Conservation (phyloP, 306 rosid genomes). For the Dryas drummondii region DNA sequence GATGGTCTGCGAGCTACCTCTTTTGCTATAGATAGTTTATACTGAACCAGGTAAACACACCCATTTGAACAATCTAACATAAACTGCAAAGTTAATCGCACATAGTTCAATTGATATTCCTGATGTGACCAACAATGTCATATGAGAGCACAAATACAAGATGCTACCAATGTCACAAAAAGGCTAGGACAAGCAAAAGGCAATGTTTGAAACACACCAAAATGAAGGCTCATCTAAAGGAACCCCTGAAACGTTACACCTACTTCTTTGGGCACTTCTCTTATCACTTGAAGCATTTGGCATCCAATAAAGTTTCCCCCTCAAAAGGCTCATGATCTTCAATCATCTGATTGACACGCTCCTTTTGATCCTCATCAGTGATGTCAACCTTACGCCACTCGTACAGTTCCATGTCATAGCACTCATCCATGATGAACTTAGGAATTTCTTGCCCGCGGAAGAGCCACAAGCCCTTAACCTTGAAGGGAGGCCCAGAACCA, state of each 20-base stretch:
- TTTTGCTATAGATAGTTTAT: too few species aligned
- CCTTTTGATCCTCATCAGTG: conserved; percentile 65
- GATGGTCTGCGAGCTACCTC: too few species aligned
- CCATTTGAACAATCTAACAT: background rate
- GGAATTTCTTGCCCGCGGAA: conserved; percentile 81
- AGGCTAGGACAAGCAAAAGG: background rate
- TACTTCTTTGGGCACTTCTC: background rate
- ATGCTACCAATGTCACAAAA: background rate
- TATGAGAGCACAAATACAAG: conserved; percentile 4
- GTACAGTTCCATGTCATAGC: conserved; percentile 85
- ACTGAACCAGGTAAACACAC: background rate
- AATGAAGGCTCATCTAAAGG: background rate
- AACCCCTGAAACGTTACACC: background rate
- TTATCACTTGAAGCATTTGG: conserved; percentile 78
- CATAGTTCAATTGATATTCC: background rate
- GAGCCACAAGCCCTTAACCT: conserved; percentile 89
- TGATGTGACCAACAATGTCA: background rate
- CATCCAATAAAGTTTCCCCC: conserved; percentile 76
- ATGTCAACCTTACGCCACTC: conserved; percentile 76
- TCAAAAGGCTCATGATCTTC: conserved; percentile 85
- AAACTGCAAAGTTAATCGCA: background rate
- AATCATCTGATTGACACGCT: conserved; percentile 73
- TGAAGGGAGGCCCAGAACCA: conserved; percentile 67
- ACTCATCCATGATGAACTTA: conserved; percentile 61
- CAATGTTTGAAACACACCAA: background rate